Base-by-base conservation (phyloP, 1,139 yeast species). In the Ashbya aceris region DNA sequence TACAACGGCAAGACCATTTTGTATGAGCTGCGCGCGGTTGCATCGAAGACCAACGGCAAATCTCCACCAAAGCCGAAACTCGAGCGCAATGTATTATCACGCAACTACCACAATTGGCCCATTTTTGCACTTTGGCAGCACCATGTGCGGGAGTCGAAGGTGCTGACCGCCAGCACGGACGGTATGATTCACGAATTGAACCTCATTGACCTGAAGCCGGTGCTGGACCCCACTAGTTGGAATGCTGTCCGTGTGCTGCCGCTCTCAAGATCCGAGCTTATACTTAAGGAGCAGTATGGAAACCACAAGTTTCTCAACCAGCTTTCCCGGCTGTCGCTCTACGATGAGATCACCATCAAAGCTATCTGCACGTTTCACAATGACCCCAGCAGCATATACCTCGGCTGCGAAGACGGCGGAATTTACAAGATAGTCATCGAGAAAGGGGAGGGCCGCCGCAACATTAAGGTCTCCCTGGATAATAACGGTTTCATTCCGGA, bases 371-470 rank as follows among this genome's bases (percentile, higher is more conserved):
- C 46, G 2, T 44, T 54, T 9, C 49, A 53, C 4, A 42, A 45
- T n/a, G 50, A 54, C 37, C 45, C 47, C 2, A 48, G 51, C 9
- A 38, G 45, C 30, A n/a, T 55, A 4, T 55, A 50, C 33, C 29
- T 52, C 9, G 59, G 60, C n/a, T 44, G 53, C 10, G 57, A 51
- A 36, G 58, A 55, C 31, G 60, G 61, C 13, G 58, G 54, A 4
- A 54, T 56, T 8, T 56, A 53, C 44, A 53, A 50, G 39, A 27
- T 56, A 8, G 29, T 40, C 2, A 31, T 51, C 10, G 41, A 43
- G 8, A 42, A 41, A n/a, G 30, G 44, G 2, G 42, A 37, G 2
- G 35, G 42, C 7, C 33, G 27, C 17, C 34, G 36, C 6, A 37
- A 38, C 5, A 17, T 49, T 30, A 32, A 37, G 7, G 30, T 56